Conservation (phyloP, 768 basidiomycete genomes). For the Panaeolus cyanescens region DNA sequence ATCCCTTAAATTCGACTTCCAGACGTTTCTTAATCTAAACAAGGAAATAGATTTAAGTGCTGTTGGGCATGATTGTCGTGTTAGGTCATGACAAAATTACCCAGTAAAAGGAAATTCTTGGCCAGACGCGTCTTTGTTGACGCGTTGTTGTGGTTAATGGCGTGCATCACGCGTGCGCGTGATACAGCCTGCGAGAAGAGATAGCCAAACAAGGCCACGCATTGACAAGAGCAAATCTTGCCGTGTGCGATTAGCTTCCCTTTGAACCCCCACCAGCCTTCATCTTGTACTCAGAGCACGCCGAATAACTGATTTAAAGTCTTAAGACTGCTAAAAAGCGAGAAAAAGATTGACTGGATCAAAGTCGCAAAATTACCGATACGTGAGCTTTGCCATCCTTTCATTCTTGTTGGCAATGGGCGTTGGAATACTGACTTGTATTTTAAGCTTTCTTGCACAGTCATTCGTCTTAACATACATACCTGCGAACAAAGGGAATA, state of each 20-base stretch:
- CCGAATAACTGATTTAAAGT: background rate
- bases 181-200: background rate
- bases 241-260: background rate
- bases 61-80: no score
- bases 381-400: background rate
- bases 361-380: background rate
- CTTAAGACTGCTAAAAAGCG: no score
- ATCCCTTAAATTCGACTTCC: no score
- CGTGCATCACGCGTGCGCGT: background rate
- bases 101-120: no score
- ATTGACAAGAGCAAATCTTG: background rate
- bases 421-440: background rate
- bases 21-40: no score
- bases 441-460: background rate
- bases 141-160: constrained; percentile 1
- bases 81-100: no score
- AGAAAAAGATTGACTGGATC: background rate
- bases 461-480: constrained; percentile 1
- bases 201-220: constrained; percentile 3
- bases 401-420: background rate
- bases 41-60: no score
- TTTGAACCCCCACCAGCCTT: background rate
- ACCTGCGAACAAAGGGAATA: background rate
- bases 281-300: background rate
- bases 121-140: no score